Evolutionary conservation across 2,329 filamentous ascomycete genomes (phyloP).

Genomic region (Microdochium bolleyi): DNA sequence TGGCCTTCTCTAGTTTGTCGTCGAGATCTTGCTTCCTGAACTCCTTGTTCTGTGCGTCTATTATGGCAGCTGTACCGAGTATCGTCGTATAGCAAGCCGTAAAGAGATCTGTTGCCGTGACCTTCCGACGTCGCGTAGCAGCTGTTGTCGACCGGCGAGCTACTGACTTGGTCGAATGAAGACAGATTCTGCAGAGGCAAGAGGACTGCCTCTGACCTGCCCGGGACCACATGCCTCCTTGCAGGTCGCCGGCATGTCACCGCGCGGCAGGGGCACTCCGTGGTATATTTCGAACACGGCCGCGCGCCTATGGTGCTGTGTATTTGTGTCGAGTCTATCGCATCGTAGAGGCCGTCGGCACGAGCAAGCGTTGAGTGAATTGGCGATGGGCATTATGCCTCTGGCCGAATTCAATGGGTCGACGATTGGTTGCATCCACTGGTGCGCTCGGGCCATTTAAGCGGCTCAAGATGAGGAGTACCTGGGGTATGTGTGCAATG

Average conservation of each 20-base stretch:
- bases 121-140: conserved; percentile 37
- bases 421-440: not conserved
- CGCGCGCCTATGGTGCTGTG: conserved; percentile 1
- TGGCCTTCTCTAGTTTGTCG: conserved; percentile 46
- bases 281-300: conserved; percentile 3
- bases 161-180: conserved; percentile 38
- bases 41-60: conserved; percentile 54
- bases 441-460: not conserved
- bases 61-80: conserved; percentile 55
- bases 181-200: conserved; percentile 56
- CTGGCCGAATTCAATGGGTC: not conserved
- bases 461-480: not conserved
- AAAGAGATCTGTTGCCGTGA: conserved; percentile 45
- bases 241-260: conserved; percentile 45
- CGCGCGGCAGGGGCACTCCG: conserved; percentile 5
- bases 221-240: conserved; percentile 51
- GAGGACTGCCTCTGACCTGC: conserved; percentile 50
- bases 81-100: conserved; percentile 63
- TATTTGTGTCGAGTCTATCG: not conserved
- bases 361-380: not conserved
- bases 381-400: conserved; percentile 2
- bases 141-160: conserved; percentile 40
- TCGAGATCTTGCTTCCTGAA: conserved; percentile 53
- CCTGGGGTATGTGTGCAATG: not conserved
- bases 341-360: not conserved